phyloP scores from a whole-genome alignment of 2,329 filamentous ascomycete species.

The Phyllosticta paracitricarpa region DNA sequence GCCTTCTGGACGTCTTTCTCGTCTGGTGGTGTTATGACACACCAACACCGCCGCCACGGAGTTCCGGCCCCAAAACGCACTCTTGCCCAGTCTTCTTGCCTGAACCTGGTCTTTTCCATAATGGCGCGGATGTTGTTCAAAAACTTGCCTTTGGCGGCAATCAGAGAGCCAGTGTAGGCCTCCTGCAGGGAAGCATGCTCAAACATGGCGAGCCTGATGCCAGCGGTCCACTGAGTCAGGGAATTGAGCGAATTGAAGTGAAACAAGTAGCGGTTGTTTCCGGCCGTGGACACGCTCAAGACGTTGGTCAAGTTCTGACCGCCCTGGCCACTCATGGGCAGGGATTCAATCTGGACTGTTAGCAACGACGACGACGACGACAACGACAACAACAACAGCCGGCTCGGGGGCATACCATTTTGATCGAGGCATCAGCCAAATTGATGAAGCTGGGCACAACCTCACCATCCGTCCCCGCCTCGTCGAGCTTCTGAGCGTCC shows the following conservation, averaged over 20 bases:
- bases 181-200: conserved; percentile 90
- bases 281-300: conserved; percentile 88
- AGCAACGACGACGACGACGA: not conserved
- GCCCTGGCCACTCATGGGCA: conserved; percentile 68
- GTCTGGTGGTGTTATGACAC: conserved; percentile 82
- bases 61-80: conserved; percentile 93
- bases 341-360: conserved; percentile 46
- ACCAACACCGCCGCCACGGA: conserved; percentile 95
- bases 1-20: conserved; percentile 83
- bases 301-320: conserved; percentile 87
- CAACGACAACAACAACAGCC: no score
- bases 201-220: conserved; percentile 86
- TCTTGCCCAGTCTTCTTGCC: conserved; percentile 84
- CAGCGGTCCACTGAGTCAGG: conserved; percentile 89
- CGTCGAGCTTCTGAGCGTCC: conserved; percentile 88
- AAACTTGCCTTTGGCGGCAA: conserved; percentile 83
- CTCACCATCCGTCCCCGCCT: conserved; percentile 72
- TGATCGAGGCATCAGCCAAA: conserved; percentile 91
- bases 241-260: conserved; percentile 95
- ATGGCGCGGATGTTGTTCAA: conserved; percentile 87
- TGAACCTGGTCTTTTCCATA: conserved; percentile 68
- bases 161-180: conserved; percentile 89
- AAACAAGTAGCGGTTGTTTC: conserved; percentile 86
- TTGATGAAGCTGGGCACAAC: conserved; percentile 92
- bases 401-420: conserved; percentile 58